Conservation (phyloP, 768 basidiomycete species). For the Kwoniella dejecticola region DNA sequence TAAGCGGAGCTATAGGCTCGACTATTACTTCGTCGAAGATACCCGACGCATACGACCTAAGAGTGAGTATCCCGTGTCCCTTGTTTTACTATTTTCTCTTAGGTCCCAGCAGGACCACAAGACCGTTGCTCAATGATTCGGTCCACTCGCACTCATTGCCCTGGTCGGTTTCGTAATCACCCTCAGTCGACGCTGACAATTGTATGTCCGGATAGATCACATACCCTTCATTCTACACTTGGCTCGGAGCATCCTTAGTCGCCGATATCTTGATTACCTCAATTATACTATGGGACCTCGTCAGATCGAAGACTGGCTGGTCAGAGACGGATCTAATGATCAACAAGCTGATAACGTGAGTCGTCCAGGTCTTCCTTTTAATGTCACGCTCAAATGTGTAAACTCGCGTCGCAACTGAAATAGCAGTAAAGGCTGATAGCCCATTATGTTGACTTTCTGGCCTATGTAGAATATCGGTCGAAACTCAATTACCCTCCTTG, state of each 20-base stretch:
- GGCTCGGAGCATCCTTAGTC: constrained; percentile 9
- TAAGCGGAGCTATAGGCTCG: constrained; percentile 4
- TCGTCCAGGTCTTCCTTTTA: background rate
- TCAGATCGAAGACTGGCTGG: constrained; percentile 22
- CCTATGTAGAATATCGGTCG: constrained; percentile 14
- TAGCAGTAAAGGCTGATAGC: no score
- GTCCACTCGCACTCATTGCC: no score
- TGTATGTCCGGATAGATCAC: background rate
- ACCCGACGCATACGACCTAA: constrained; percentile 1
- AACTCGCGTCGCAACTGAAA: no score
- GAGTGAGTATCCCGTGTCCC: background rate
- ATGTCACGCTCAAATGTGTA: no score
- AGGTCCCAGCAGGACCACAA: no score
- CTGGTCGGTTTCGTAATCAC: no score
- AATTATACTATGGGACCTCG: constrained; percentile 10
- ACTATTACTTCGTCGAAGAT: background rate
- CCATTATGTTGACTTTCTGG: no score
- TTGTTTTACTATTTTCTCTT: background rate
- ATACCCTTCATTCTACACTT: constrained; percentile 11
- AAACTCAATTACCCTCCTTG: constrained; percentile 16
- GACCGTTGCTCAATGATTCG: background rate
- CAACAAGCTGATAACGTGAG: constrained; percentile 17
- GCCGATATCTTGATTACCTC: constrained; percentile 9
- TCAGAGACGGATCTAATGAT: constrained; percentile 23
- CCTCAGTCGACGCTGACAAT: no score